These are phyloP conservation scores for Vitis hybrid DNA, from an alignment of 177 flowering plant species.

Conservation along the genomic window DNA sequence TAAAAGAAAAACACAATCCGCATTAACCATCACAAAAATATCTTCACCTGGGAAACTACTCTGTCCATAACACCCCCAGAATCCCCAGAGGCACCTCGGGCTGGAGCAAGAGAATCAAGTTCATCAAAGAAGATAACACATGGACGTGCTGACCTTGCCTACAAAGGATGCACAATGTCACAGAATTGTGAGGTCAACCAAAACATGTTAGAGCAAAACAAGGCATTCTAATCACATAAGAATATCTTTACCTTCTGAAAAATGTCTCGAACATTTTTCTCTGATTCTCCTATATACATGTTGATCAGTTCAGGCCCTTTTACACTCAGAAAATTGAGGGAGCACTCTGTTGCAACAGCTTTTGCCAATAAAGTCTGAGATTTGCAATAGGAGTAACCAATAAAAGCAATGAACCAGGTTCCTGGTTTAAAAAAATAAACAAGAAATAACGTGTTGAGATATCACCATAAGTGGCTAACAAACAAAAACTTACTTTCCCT, in stretches of 20 bases:
- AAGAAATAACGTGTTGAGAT: background rate
- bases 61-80: conserved; percentile 99
- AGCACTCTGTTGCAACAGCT: conserved; percentile 98
- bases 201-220: background rate
- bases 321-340: conserved; percentile 91
- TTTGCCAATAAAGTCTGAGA: conserved; percentile 89
- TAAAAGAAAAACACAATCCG: conserved; percentile 1
- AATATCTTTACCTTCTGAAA: conserved; percentile 75
- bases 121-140: conserved; percentile 99
- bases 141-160: conserved; percentile 97
- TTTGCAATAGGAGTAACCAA: conserved; percentile 4
- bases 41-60: conserved; percentile 91
- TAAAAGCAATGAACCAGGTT: background rate
- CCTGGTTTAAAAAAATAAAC: background rate
- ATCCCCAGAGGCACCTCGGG: conserved; percentile 98
- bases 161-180: conserved; percentile 17
- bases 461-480: background rate
- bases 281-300: conserved; percentile 86
- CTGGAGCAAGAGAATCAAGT: conserved; percentile 98
- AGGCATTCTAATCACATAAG: background rate
- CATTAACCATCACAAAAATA: background rate
- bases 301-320: conserved; percentile 95
- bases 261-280: conserved; percentile 89
- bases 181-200: conserved; percentile 1
- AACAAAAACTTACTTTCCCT: conserved; percentile 65